A percentile compares a stretch with the other conserved stretches of the same genome.
These are phyloP conservation scores for Magnusiomyces tetraspermus DNA, from an alignment of 1,139 yeast species.

Conservation along the genomic window DNA sequence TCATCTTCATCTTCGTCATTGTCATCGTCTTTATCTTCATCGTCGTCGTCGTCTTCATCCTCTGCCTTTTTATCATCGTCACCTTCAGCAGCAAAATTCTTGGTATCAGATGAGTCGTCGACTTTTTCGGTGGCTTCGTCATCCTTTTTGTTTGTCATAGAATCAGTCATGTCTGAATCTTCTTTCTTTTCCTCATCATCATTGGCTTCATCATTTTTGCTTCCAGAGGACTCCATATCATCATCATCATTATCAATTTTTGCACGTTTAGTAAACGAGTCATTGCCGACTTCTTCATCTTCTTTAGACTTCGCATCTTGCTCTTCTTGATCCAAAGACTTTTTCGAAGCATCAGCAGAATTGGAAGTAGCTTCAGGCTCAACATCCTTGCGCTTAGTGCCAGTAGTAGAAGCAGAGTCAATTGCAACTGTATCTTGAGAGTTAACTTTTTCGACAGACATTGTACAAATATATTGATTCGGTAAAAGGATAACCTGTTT, in stretches of 20 bases:
- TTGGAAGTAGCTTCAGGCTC: too few relatives aligned
- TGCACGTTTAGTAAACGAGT: not conserved
- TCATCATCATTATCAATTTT: not conserved
- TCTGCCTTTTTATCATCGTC: constrained; percentile 33
- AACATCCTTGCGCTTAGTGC: constrained; percentile 3
- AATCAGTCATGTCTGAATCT: constrained; percentile 16
- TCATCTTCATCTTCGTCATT: too few relatives aligned
- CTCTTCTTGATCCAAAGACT: not conserved
- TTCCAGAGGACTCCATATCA: not conserved
- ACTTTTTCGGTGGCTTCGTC: constrained; percentile 22
- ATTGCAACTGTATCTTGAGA: constrained; percentile 6
- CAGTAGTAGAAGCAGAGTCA: constrained; percentile 5
- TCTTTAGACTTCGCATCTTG: not conserved
- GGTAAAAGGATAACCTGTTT: too few relatives aligned
- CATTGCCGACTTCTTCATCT: not conserved
- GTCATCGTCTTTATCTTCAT: constrained; percentile 25
- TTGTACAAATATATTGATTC: too few relatives aligned
- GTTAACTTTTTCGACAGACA: constrained; percentile 17
- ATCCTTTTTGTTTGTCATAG: constrained; percentile 1
- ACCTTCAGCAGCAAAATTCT: constrained; percentile 25
- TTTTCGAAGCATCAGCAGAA: constrained; percentile 6
- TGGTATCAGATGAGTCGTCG: too few relatives aligned
- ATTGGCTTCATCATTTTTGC: not conserved
- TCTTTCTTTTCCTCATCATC: constrained; percentile 4
- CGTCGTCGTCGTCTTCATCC: constrained; percentile 30